These are phyloP conservation scores for Xylaria sp. DNA, from an alignment of 2,329 filamentous ascomycete genomes.

Conservation along the genomic window DNA sequence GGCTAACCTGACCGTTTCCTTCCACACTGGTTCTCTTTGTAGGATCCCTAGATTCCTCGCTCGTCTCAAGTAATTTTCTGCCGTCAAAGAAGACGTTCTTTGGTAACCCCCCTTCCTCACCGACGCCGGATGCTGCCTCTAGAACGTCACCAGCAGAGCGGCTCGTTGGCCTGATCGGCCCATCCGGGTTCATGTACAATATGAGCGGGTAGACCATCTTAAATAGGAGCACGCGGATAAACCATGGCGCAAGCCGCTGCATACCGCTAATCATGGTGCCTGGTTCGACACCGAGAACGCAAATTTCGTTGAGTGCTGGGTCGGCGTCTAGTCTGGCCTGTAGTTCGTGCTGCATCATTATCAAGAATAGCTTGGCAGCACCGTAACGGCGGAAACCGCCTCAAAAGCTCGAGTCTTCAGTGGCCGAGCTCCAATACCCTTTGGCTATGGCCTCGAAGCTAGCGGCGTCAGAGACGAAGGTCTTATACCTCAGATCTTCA, in stretches of 20 bases:
- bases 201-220: conserved; percentile 23
- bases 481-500: conserved; percentile 37
- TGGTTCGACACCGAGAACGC: conserved; percentile 38
- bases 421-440: conserved; percentile 41
- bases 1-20: neutral
- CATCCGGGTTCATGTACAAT: neutral
- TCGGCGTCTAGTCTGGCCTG: conserved; percentile 41
- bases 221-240: conserved; percentile 28
- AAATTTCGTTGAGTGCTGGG: conserved; percentile 36
- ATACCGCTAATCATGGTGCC: conserved; percentile 25
- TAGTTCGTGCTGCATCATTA: conserved; percentile 49
- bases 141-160: neutral
- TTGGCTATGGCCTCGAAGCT: conserved; percentile 40
- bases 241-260: conserved; percentile 22
- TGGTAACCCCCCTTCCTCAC: neutral
- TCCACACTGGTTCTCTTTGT: neutral
- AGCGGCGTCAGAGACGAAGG: conserved; percentile 34
- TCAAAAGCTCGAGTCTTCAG: conserved; percentile 42
- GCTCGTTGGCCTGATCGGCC: no score
- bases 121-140: neutral
- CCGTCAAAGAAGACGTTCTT: neutral
- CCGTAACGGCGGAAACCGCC: conserved; percentile 45
- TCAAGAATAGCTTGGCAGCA: conserved; percentile 44
- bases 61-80: neutral
- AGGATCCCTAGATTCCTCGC: neutral